Evolutionary conservation across 768 basidiomycete species (phyloP).

Genomic region (Termitomyces sp.): DNA sequence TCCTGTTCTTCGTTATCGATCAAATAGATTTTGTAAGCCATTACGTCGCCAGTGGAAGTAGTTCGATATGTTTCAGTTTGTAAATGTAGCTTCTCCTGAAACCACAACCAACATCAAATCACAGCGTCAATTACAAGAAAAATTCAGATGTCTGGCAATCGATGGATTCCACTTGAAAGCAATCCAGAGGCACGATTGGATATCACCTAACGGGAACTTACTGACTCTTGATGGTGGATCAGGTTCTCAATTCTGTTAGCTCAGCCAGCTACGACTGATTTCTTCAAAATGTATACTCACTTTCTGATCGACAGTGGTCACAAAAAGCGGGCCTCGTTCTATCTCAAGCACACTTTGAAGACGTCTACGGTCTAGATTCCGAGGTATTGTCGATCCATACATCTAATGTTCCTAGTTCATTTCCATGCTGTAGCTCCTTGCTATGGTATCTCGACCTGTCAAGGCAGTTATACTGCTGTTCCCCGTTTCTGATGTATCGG

Average conservation of each 20-base stretch:
- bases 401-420: background rate
- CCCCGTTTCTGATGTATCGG: slow-evolving; percentile 54
- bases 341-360: slow-evolving; percentile 49
- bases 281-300: background rate
- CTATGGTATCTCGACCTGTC: slow-evolving; percentile 64
- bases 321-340: slow-evolving; percentile 57
- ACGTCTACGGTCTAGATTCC: slow-evolving; percentile 69
- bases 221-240: background rate
- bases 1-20: background rate
- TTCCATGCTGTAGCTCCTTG: slow-evolving; percentile 48
- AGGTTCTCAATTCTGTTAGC: slow-evolving; percentile 48
- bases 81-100: background rate
- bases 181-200: slow-evolving; percentile 42
- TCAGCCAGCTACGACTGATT: background rate
- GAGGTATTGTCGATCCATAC: slow-evolving; percentile 39
- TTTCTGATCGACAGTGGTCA: slow-evolving; percentile 51
- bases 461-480: slow-evolving; percentile 86
- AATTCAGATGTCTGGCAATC: slow-evolving; percentile 14
- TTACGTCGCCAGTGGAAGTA: background rate
- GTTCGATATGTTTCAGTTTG: background rate
- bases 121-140: background rate
- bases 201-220: background rate
- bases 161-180: slow-evolving; percentile 81
- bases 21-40: background rate
- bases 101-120: background rate